Base-by-base conservation (phyloP, 2,329 filamentous ascomycete species). In the Paecilomyces formosus region DNA sequence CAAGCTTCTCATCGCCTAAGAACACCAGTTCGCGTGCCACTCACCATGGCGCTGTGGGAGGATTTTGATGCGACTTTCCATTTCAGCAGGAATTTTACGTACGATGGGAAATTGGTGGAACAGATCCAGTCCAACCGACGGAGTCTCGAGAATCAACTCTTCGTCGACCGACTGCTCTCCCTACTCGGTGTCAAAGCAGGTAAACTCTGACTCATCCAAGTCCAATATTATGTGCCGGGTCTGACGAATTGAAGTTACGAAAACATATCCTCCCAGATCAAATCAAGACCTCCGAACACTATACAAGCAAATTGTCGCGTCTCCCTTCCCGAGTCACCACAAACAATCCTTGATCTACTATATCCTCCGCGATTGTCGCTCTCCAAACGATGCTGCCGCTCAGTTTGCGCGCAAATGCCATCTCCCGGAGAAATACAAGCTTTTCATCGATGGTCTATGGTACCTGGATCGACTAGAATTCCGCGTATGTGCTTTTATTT, bases 271-370 rank as follows among this genome's bases (percentile, higher is more conserved):
- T 51, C 90, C 91, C 0, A 86, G 85, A 68, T 84, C 83, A 56
- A 86, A 88, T 59, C 80, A 79, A 60, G 84, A 85, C 50, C 81
- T 95, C 30, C 83, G 85, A 64, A 82, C 84, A 45, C 81, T 95
- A 5, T 87, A 92, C 74, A 79, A 85, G 61, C 84, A 86, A 60
- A 86, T 96, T 62, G 82, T 86, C 70, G 81, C 85, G 26, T 84
- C 80, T 57, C 78, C 77, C 54, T 85, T 88, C 64, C 83, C 87
- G 7, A 80, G 84, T 57, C 88, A 92, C 72, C 87, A 92, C 76
- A 92, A 92, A 72, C 85, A 92, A 64, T 90, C 90, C 18, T 82
- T 94, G 54, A 80, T 95, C 63, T 95, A 90, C 79, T 96, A 95
- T 72, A 78, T 95, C 45, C 81, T 95, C 2, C 87, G 90, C 67